Evolutionary conservation across 495 filamentous ascomycete genomes (phyloP).

Genomic region (Aspergillus olivimuriae): DNA sequence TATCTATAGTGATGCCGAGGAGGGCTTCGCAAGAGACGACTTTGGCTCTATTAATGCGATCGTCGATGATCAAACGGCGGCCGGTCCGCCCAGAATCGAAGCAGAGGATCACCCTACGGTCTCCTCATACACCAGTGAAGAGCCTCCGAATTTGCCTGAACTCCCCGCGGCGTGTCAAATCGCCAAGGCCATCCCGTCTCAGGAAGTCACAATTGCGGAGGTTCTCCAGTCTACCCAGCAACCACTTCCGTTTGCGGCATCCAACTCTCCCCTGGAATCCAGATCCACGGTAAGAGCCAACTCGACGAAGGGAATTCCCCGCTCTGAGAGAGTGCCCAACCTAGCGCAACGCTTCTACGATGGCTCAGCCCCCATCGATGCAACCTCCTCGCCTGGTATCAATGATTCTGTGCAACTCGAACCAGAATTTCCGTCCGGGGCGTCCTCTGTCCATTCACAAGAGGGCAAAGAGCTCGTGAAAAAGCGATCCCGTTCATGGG

Average conservation of each 20-base stretch:
- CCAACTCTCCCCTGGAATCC: constrained; percentile 15
- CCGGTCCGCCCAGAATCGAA: not conserved
- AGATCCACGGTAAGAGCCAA: constrained; percentile 3
- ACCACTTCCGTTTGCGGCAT: constrained; percentile 14
- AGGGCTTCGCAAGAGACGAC: constrained; percentile 69
- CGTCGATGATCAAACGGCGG: constrained; percentile 48
- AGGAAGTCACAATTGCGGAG: constrained; percentile 9
- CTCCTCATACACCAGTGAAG: not conserved
- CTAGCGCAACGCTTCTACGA: constrained; percentile 13
- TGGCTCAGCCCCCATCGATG: constrained; percentile 3
- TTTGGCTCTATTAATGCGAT: constrained; percentile 84
- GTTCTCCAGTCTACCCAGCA: constrained; percentile 15
- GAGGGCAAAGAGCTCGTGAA: constrained; percentile 6
- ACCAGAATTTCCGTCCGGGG: not conserved
- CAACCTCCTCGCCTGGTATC: not conserved
- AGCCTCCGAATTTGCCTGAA: constrained; percentile 4
- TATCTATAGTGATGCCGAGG: constrained; percentile 84
- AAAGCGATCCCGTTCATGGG: constrained; percentile 24
- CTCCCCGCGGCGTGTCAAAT: constrained; percentile 16
- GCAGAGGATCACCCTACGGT: not conserved
- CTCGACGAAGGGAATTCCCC: not conserved
- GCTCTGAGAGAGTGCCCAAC: constrained; percentile 10
- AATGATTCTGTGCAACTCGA: not conserved
- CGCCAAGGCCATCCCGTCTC: constrained; percentile 21
- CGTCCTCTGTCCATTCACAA: not conserved